Evolutionary conservation across 306 rosid species (phyloP), one percentile per base, ranked within the genome.

Genomic region (Malus orientalis): DNA sequence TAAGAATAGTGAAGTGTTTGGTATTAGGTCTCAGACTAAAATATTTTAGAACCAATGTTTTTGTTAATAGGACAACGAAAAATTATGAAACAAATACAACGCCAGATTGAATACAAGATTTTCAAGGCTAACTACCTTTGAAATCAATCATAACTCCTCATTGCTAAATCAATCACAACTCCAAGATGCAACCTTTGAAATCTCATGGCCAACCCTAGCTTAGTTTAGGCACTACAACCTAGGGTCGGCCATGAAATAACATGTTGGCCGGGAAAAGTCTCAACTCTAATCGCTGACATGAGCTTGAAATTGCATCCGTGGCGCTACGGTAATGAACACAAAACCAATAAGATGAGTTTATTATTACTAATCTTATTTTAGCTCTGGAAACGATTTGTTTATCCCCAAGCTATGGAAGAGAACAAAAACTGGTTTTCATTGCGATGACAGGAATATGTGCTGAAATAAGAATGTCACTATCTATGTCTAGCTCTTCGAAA

Each of bases 401-500:
- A 19, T 8, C 25, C 70, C 47, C 3, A 12, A 11, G 49, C 18
- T 36, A 36, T 2, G 49, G 42, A 66, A 20, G 40, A 44, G 49
- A 29, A 29, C 42, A 62, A 29, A 62, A 62, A 13, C 30, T 29
- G 8, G 15, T 29, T 15, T 49, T 49, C 55, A n/a, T 62, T 29
- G 20, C 40, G 30, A 14, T 27, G 33, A 1, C 40, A 29, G 42
- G 29, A 27, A 14, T 7, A 29, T 1, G 40, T 1, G 10, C 42
- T 32, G 4, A 51, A 32, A 33, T 14, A 22, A 58, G 47, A 74
- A 30, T 32, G 42, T 51, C 32, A 38, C 67, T 16, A 49, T 49
- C 55, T 15, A 10, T 23, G 30, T 68, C 80, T 83, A 69, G 60
- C 74, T 74, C 55, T 80, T 80, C 6, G 93, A 82, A 79, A 94